Evolutionary conservation across 176 grass and related monocot species (phyloP), one percentile per base, ranked within the genome.

Genomic region (Areca catechu): DNA sequence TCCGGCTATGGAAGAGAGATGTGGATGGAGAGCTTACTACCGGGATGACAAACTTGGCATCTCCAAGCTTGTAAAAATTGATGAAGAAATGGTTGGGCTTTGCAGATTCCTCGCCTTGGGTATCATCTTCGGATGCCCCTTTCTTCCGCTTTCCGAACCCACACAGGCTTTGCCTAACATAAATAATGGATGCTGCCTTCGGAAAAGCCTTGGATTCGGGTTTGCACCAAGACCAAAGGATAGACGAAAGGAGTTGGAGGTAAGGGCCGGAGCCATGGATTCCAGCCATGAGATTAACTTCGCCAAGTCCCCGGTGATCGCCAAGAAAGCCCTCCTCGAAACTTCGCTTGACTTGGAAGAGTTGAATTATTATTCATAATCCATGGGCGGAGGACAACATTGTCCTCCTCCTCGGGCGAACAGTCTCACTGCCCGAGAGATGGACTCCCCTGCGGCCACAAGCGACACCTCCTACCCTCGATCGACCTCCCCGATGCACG

Each of bases 201-300:
- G 22, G 15, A 14, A 24, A 1, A 20, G 14, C 15, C 49, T 15
- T 72, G 49, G 63, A 65, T 4, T 67, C 51, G 20, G 48, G 22
- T 48, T 25, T 65, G 62, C 24, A 74, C 55, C 62, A 73, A 67
- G 19, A 25, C 50, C 73, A 19, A 77, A 61, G 65, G 72, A 49
- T 12, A 68, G 74, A 19, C 78, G 86, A 72, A 97, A 91, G 62
- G 92, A 91, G 24, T 63, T 82, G 69, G 83, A 97, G 77, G 92
- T 97, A 61, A 97, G 80, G 20, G 86, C 83, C 20, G 92, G 92
- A 56, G 92, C 80, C 86, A 97, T 97, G 47, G 49, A 19, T n/a
- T n/a, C n/a, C n/a, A n/a, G n/a, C n/a, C n/a, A n/a, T n/a, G n/a
- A n/a, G n/a, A n/a, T n/a, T n/a, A n/a, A n/a, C n/a, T n/a, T n/a